These are phyloP conservation scores for Ephemerocybe angulata DNA, from an alignment of 768 basidiomycete genomes.

Conservation along the genomic window DNA sequence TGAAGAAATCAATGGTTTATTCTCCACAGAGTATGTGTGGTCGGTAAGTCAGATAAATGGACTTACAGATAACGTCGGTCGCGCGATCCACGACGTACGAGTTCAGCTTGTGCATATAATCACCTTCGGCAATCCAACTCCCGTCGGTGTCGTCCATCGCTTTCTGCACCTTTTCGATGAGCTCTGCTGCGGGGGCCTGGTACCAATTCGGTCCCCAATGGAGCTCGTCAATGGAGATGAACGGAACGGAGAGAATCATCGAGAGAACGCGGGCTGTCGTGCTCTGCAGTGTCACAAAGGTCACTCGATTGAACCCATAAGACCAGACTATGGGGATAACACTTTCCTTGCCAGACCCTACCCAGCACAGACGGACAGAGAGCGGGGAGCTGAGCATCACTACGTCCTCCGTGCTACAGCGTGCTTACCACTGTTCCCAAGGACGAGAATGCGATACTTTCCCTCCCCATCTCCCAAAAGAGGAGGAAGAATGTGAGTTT, in stretches of 20 bases:
- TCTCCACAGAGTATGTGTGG: not conserved
- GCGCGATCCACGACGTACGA: constrained; percentile 32
- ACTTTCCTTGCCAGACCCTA: constrained; percentile 32
- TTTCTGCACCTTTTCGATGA: constrained; percentile 24
- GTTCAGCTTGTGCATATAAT: constrained; percentile 31
- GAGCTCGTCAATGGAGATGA: constrained; percentile 44
- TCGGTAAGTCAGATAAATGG: not conserved
- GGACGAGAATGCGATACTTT: constrained; percentile 41
- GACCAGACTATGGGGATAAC: not conserved
- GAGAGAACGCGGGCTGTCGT: constrained; percentile 47
- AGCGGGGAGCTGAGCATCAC: not conserved
- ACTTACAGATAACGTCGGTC: constrained; percentile 54
- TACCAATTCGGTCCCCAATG: constrained; percentile 51
- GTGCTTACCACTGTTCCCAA: constrained; percentile 51
- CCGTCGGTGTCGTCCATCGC: constrained; percentile 25
- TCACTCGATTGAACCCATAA: not conserved
- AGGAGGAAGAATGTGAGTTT: no score
- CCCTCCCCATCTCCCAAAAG: constrained; percentile 45
- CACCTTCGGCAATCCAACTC: constrained; percentile 57
- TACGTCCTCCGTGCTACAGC: not conserved
- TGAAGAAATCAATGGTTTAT: not conserved
- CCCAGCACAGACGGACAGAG: not conserved
- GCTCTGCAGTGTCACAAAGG: not conserved
- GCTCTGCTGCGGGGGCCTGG: constrained; percentile 26
- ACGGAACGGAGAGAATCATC: constrained; percentile 39